Evolutionary conservation across 192 early-diverging fungal genomes (phyloP), one percentile per base, ranked within the genome.

Genomic region (Spizellomyces punctatus): DNA sequence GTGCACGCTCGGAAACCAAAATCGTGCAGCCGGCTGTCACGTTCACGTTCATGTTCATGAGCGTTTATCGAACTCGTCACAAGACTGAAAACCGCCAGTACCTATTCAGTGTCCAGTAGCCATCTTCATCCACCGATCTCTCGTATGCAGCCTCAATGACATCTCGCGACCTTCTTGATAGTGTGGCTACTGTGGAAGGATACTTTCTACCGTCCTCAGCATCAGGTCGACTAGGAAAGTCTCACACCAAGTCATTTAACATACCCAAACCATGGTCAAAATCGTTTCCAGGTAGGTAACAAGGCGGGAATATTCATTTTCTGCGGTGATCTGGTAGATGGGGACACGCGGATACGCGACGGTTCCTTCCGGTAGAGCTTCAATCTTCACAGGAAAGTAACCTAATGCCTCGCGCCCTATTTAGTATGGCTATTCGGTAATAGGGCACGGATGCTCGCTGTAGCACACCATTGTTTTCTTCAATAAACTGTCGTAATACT

Each of bases 1-100:
- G 94, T 92, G 83, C 81, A 94, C 3, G 86, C 94, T 46, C 94
- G 92, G 78, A 96, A 96, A n/a, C 94, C 94, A 80, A 94, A 96
- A 75, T 96, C 94, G 61, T 96, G 92, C 61, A 96, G 78, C 14
- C 91, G 85, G 62, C 88, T 85, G 27, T 19, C 54, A 10, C 27
- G 27, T 36, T 36, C 27, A 36, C 49, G 36, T 21, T 19, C 4
- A 50, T 6, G 42, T 19, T 8, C 6, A n/a, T 36, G 27, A 36
- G 27, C 27, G 27, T 36, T 36, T 36, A 36, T 3, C 27, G 27
- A 36, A 36, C 27, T 36, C 6, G 17, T 71, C 5, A 46, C 10
- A 77, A 67, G 1, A n/a, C 17, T 12, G 76, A 69, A 41, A 42
- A 10, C 22, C 14, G 27, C 27, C 17, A 6, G 0, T 59, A 84